These are phyloP conservation scores for Brassica cretica DNA, from an alignment of 345 rosid species.

Conservation along the genomic window DNA sequence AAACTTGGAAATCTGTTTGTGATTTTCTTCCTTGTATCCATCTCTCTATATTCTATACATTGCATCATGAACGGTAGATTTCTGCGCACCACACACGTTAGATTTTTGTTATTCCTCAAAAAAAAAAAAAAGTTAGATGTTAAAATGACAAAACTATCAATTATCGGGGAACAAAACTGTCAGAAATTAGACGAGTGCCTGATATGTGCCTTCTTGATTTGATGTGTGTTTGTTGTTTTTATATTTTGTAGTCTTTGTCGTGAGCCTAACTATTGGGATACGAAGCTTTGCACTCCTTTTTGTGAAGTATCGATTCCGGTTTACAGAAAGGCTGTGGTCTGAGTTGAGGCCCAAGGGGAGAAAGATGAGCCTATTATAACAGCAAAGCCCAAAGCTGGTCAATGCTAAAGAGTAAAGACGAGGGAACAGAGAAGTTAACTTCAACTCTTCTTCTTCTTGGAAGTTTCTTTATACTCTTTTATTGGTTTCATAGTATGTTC, in stretches of 20 bases:
- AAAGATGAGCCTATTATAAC: neutral
- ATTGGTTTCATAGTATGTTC: neutral
- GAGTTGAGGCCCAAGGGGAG: neutral
- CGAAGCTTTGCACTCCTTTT: neutral
- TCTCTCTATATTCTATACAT: neutral
- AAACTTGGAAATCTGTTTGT: neutral
- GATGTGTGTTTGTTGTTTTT: neutral
- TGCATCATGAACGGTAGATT: neutral
- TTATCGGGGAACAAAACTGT: conserved; percentile 29
- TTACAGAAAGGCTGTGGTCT: neutral
- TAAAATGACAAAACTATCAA: neutral
- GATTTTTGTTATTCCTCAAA: neutral
- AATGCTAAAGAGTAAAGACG: neutral
- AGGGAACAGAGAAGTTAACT: neutral
- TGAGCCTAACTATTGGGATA: neutral
- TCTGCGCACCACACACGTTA: neutral
- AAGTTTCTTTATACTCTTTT: neutral
- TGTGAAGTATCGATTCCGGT: neutral
- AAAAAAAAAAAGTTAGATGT: neutral
- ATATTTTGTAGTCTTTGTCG: neutral
- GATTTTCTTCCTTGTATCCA: neutral
- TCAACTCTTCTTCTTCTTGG: neutral
- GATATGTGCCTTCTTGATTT: conserved; percentile 4
- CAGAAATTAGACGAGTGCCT: conserved; percentile 9
- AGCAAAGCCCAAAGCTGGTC: neutral